Percentiles rank a stretch among this genome's conserved stretches.
Evolutionary conservation across 345 rosid genomes (phyloP).

Genomic region (Eucalyptus erythrocorys): DNA sequence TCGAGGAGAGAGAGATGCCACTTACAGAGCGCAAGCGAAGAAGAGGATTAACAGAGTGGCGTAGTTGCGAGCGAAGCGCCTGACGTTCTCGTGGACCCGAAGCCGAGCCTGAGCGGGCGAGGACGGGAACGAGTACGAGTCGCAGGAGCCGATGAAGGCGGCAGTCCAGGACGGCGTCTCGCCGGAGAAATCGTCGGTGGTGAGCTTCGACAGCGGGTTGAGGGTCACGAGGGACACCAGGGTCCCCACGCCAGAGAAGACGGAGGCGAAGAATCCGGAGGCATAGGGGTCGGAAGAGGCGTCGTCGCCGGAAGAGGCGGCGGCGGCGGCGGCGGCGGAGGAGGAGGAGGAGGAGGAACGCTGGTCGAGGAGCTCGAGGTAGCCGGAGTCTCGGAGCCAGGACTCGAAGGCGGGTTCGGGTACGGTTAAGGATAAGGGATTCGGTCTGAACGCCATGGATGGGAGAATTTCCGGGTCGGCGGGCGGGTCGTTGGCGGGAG

Average conservation of each 20-base stretch:
- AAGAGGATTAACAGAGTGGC: slow-evolving; percentile 66
- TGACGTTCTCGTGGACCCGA: slow-evolving; percentile 85
- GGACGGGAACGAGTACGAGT: slow-evolving; percentile 74
- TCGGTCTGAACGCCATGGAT: slow-evolving; percentile 21
- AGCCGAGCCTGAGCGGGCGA: slow-evolving; percentile 57
- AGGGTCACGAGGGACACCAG: slow-evolving; percentile 51
- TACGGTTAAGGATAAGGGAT: slow-evolving; percentile 68
- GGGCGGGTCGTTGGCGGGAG: not conserved
- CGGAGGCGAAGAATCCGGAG: slow-evolving; percentile 26
- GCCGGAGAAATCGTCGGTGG: slow-evolving; percentile 64
- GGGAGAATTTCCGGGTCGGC: not conserved
- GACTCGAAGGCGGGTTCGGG: slow-evolving; percentile 80
- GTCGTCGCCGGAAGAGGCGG: slow-evolving; percentile 3
- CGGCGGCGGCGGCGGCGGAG: slow-evolving; percentile 4
- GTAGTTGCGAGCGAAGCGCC: slow-evolving; percentile 80
- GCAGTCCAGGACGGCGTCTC: slow-evolving; percentile 78
- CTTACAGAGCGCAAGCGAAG: slow-evolving; percentile 84
- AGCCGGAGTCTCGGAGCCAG: slow-evolving; percentile 96
- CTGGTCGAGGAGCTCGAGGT: slow-evolving; percentile 76
- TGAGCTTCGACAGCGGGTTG: slow-evolving; percentile 84
- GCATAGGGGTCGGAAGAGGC: slow-evolving; percentile 16
- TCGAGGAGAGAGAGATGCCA: not conserved
- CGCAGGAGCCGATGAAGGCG: slow-evolving; percentile 52
- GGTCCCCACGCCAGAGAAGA: slow-evolving; percentile 28
- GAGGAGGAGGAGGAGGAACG: slow-evolving; percentile 15